These are phyloP conservation scores for Neurospora sp. DNA, from an alignment of 2,329 filamentous ascomycete species.

Conservation along the genomic window DNA sequence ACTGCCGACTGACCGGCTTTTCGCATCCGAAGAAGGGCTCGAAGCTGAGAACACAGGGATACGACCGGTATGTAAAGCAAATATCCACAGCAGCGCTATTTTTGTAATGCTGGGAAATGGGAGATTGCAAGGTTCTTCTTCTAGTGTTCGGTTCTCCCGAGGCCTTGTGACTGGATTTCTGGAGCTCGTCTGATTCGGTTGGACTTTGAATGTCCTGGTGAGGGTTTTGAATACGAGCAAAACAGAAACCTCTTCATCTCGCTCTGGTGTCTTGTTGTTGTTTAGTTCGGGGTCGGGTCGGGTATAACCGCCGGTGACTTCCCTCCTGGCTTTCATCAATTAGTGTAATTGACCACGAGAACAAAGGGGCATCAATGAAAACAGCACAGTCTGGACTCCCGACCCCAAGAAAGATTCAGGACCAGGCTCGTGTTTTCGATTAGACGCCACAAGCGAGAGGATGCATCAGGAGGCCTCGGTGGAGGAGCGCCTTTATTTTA, in stretches of 20 bases:
- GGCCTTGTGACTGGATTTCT: not conserved
- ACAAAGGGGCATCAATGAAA: not conserved
- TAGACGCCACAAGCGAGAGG: not conserved
- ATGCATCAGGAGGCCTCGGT: not conserved
- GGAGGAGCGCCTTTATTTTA: not conserved
- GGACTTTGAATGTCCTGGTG: not conserved
- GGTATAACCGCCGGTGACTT: not conserved
- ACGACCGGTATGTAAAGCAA: not conserved
- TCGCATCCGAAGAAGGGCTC: not conserved
- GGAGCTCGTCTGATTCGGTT: not conserved
- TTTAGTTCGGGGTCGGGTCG: not conserved
- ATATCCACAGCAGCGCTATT: not conserved
- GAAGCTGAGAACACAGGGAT: not conserved
- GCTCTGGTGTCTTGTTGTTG: not conserved
- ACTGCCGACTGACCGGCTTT: not conserved
- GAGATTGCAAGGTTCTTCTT: not conserved
- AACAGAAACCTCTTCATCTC: not conserved
- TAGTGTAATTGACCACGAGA: not conserved
- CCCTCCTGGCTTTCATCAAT: not conserved
- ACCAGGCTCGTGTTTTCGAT: not conserved
- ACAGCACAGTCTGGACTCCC: not conserved
- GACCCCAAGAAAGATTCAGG: not conserved
- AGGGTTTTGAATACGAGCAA: not conserved
- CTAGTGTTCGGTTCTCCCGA: not conserved
- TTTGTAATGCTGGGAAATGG: not conserved